phyloP scores from a whole-genome alignment of 164 flowering plant species.

The Umbellularia californica region DNA sequence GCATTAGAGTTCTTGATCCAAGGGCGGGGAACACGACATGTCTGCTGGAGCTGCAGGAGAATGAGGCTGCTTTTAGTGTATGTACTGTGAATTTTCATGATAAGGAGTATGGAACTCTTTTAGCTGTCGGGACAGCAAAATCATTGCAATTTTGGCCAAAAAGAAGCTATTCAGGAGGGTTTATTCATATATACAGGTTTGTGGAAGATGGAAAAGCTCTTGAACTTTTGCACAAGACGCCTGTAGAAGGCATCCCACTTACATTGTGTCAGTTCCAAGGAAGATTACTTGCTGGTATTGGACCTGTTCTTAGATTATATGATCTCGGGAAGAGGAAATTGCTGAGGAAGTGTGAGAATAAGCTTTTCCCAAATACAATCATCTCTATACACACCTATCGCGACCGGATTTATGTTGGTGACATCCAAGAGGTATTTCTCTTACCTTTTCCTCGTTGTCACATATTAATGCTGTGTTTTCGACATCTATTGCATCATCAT shows the following conservation, averaged over 20 bases:
- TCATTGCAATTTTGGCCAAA: slow-evolving; percentile 89
- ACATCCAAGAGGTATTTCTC: slow-evolving; percentile 87
- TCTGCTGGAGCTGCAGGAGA: slow-evolving; percentile 93
- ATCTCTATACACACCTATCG: slow-evolving; percentile 87
- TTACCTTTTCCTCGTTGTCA: not conserved
- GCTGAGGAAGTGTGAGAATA: slow-evolving; percentile 97
- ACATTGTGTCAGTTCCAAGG: slow-evolving; percentile 95
- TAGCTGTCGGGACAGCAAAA: slow-evolving; percentile 98
- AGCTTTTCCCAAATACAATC: slow-evolving; percentile 87
- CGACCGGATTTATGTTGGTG: slow-evolving; percentile 96
- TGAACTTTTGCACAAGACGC: slow-evolving; percentile 94
- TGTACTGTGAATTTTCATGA: slow-evolving; percentile 97
- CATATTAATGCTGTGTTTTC: no score
- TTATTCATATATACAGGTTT: slow-evolving; percentile 88
- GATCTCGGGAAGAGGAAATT: slow-evolving; percentile 85
- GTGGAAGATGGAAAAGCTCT: slow-evolving; percentile 86
- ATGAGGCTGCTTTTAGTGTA: slow-evolving; percentile 93
- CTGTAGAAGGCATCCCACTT: slow-evolving; percentile 94
- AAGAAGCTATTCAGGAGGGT: slow-evolving; percentile 55
- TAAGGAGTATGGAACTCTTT: slow-evolving; percentile 90
- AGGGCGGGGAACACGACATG: slow-evolving; percentile 75
- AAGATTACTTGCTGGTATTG: slow-evolving; percentile 92
- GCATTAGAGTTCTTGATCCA: slow-evolving; percentile 95
- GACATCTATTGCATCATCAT: no score
- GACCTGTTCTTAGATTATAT: slow-evolving; percentile 81